Conservation (phyloP, 2,329 filamentous ascomycete genomes). For the Bipolaris sorokiniana region DNA sequence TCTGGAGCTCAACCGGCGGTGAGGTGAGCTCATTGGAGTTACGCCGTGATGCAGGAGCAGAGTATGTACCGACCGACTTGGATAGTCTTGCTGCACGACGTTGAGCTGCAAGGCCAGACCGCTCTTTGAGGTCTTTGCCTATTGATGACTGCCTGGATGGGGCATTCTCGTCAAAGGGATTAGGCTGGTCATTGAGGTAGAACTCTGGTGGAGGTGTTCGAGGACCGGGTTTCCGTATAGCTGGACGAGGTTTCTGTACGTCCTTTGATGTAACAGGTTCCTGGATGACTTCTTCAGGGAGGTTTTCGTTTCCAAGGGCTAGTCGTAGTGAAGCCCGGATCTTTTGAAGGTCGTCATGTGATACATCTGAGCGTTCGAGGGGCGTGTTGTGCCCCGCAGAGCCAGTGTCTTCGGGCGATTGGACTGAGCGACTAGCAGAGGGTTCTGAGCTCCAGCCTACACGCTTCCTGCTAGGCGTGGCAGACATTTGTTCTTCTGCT, state of each 20-base stretch:
- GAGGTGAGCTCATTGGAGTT: slow-evolving; percentile 43
- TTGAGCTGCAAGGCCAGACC: slow-evolving; percentile 45
- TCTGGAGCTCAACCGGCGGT: slow-evolving; percentile 28
- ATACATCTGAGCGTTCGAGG: slow-evolving; percentile 40
- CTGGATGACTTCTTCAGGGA: slow-evolving; percentile 22
- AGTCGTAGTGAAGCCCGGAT: slow-evolving; percentile 45
- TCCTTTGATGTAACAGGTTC: slow-evolving; percentile 24
- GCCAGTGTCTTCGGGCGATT: slow-evolving; percentile 33
- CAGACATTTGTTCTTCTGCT: slow-evolving; percentile 36
- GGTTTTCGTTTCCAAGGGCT: slow-evolving; percentile 41
- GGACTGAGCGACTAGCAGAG: slow-evolving; percentile 21
- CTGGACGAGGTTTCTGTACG: slow-evolving; percentile 46
- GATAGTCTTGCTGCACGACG: slow-evolving; percentile 45
- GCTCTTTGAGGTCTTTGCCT: slow-evolving; percentile 33
- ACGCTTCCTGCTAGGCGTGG: slow-evolving; percentile 40
- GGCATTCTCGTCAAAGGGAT: slow-evolving; percentile 41
- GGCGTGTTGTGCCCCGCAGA: slow-evolving; percentile 41
- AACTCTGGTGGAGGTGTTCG: slow-evolving; percentile 45
- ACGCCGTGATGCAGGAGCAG: slow-evolving; percentile 44
- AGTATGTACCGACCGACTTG: slow-evolving; percentile 45
- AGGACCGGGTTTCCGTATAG: slow-evolving; percentile 41
- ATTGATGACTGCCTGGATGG: slow-evolving; percentile 12
- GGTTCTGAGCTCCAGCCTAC: slow-evolving; percentile 43
- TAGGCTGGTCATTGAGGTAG: slow-evolving; percentile 40
- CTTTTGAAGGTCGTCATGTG: slow-evolving; percentile 42